Conservation (phyloP, 2,329 filamentous ascomycete species). For the Juglanconis juglandina region DNA sequence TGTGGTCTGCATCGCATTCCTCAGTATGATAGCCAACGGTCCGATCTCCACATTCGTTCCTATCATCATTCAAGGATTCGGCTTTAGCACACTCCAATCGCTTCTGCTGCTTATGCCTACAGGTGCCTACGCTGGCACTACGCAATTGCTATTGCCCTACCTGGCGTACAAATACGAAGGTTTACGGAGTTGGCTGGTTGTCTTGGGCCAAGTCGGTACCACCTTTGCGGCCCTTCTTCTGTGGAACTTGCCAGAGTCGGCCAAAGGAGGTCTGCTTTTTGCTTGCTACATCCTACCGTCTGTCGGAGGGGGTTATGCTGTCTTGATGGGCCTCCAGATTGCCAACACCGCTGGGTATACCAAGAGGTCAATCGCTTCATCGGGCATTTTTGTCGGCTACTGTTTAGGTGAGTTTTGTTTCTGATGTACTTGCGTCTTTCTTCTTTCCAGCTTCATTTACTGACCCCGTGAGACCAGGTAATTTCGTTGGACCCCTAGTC, state of each 20-base stretch:
- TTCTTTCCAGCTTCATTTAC: background rate
- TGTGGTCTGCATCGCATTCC: constrained; percentile 36
- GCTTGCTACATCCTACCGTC: constrained; percentile 46
- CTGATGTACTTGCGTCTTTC: background rate
- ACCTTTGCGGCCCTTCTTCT: constrained; percentile 39
- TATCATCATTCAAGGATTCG: constrained; percentile 56
- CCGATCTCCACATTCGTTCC: constrained; percentile 63
- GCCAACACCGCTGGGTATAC: constrained; percentile 52
- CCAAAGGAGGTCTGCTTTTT: constrained; percentile 44
- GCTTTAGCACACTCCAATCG: constrained; percentile 25
- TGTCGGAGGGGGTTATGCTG: constrained; percentile 42
- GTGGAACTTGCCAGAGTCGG: constrained; percentile 38
- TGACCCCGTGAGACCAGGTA: constrained; percentile 22
- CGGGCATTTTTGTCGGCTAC: constrained; percentile 49
- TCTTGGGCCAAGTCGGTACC: constrained; percentile 38
- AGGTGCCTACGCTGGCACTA: constrained; percentile 30
- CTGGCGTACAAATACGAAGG: constrained; percentile 35
- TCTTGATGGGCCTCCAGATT: constrained; percentile 46
- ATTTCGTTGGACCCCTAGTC: constrained; percentile 42
- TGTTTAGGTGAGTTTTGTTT: constrained; percentile 37
- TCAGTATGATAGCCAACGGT: constrained; percentile 64
- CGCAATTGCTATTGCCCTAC: constrained; percentile 37
- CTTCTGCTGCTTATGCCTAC: constrained; percentile 26
- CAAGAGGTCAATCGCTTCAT: constrained; percentile 45
- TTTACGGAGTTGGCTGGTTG: constrained; percentile 36